A percentile compares a stretch with the other conserved stretches of the same genome.
Evolutionary conservation across 371 early-diverging fungal genomes (phyloP).

Genomic region (Mucor piriformis): DNA sequence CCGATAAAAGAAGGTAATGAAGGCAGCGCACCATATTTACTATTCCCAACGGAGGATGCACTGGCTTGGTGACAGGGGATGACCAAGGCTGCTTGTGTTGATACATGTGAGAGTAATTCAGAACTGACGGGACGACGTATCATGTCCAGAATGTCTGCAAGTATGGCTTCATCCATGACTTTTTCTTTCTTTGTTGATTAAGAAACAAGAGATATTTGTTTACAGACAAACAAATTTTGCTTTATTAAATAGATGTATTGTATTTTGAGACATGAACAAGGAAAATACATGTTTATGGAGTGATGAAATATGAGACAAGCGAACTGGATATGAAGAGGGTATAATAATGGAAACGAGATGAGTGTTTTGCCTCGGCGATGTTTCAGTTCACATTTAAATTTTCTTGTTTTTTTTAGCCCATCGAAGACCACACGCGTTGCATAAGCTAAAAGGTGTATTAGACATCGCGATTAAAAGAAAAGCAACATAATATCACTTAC

Average conservation of each 20-base stretch:
- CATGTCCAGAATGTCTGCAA: conserved; percentile 16
- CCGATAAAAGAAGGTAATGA: conserved; percentile 9
- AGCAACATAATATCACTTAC: no score
- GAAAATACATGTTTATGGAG: neutral
- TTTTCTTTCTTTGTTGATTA: neutral
- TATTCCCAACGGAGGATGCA: neutral
- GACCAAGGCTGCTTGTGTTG: conserved; percentile 17
- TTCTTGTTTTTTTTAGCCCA: conserved; percentile 36
- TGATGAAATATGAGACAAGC: neutral
- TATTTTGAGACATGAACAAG: conserved; percentile 5
- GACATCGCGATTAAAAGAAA: neutral
- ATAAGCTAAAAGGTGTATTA: conserved; percentile 25
- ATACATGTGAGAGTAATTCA: conserved; percentile 19
- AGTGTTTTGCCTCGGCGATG: neutral
- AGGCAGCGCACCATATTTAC: conserved; percentile 3
- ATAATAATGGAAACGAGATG: neutral
- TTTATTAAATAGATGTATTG: conserved; percentile 12
- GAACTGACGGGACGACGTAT: conserved; percentile 15
- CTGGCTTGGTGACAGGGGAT: conserved; percentile 25
- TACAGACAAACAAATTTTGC: conserved; percentile 5
- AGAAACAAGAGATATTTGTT: conserved; percentile 1
- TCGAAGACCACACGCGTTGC: conserved; percentile 55
- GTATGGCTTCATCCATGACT: conserved; percentile 15
- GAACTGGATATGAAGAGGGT: neutral
- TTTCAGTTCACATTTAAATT: conserved; percentile 23